Percentiles rank a stretch among this genome's conserved stretches.
Evolutionary conservation across 2,329 filamentous ascomycete species (phyloP).

Genomic region (Nannizziopsis arthrosporioides): DNA sequence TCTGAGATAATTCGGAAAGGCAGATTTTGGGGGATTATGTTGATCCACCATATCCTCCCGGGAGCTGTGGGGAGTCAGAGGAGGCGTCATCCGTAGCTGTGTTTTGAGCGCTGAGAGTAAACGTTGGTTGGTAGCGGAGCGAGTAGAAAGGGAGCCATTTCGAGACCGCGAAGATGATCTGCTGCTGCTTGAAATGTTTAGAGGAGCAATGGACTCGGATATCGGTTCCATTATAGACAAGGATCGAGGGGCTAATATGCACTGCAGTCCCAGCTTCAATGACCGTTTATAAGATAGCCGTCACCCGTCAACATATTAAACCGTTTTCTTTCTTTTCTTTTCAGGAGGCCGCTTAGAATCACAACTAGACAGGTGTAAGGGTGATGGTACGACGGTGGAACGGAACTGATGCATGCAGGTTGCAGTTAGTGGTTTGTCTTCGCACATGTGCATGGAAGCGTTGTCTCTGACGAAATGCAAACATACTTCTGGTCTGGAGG

Average conservation of each 20-base stretch:
- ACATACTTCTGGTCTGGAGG: too few species aligned
- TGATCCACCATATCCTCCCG: conserved; percentile 43
- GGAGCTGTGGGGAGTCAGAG: conserved; percentile 58
- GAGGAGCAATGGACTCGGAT: conserved; percentile 14
- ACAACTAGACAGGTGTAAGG: not conserved
- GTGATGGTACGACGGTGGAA: too few species aligned
- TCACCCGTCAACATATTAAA: conserved; percentile 2
- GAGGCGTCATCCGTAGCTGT: conserved; percentile 57
- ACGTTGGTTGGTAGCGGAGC: conserved; percentile 11
- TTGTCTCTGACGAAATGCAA: too few species aligned
- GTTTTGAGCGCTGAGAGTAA: conserved; percentile 16
- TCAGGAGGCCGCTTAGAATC: not conserved
- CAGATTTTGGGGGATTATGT: conserved; percentile 41
- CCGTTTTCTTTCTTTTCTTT: not conserved
- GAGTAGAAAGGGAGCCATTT: conserved; percentile 7
- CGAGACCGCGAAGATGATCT: conserved; percentile 1
- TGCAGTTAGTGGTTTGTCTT: too few species aligned
- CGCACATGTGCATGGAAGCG: too few species aligned
- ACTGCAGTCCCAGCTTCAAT: not conserved
- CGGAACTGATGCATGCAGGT: too few species aligned
- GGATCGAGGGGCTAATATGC: not conserved
- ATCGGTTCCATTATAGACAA: conserved; percentile 11
- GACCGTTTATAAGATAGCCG: not conserved
- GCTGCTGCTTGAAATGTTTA: conserved; percentile 13
- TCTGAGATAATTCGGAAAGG: conserved; percentile 89